phyloP scores from a whole-genome alignment of 2,329 filamentous ascomycete genomes.

The Cercospora beticola region DNA sequence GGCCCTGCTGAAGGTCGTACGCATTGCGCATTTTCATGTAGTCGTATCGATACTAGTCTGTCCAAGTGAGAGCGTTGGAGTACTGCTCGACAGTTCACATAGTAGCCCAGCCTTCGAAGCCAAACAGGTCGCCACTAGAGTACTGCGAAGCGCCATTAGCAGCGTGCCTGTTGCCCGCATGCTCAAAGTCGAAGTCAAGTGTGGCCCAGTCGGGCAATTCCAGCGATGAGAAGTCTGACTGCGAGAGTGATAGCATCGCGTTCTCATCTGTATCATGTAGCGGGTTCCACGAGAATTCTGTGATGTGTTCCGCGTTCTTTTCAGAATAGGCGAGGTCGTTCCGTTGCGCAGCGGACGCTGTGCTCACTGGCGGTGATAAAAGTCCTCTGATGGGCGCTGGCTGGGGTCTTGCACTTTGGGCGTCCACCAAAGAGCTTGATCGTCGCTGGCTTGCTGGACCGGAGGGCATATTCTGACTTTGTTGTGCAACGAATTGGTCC shows the following conservation, averaged over 20 bases:
- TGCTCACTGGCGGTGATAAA: neutral
- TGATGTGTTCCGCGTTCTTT: neutral
- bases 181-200: neutral
- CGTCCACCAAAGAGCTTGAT: neutral
- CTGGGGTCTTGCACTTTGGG: neutral
- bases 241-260: neutral
- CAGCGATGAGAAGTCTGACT: neutral
- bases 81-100: neutral
- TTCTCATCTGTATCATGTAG: neutral
- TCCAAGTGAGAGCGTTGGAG: neutral
- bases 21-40: neutral
- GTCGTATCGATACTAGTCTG: neutral
- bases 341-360: neutral
- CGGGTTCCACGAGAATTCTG: neutral
- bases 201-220: neutral
- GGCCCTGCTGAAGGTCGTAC: neutral
- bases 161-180: neutral
- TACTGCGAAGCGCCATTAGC: neutral
- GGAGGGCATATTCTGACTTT: neutral
- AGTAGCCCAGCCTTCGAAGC: neutral
- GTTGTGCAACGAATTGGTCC: neutral
- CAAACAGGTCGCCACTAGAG: neutral
- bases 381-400: neutral
- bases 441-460: neutral
- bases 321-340: neutral